Evolutionary conservation across 495 filamentous ascomycete genomes (phyloP), one percentile per base, ranked within the genome.

Genomic region (Terfezia claveryi): DNA sequence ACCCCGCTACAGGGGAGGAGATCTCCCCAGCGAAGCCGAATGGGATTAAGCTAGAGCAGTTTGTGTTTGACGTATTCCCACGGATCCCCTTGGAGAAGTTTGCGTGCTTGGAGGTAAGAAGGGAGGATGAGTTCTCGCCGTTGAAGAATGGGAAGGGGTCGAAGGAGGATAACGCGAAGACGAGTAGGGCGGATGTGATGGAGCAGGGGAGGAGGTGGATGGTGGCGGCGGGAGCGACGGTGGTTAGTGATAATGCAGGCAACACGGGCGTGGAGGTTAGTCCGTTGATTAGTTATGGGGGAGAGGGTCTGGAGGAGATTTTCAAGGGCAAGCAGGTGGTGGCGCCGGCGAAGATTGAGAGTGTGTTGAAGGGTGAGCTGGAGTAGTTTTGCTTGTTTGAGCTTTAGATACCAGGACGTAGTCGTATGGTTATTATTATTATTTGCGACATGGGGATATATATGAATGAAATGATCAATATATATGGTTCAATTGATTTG

Each of bases 1-100:
- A 95, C 63, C 71, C 76, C 4, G 75, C 82, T 63, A 82, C 72
- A 17, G 91, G 86, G 56, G 80, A 83, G 63, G 73, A 74, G 4
- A 73, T 92, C 66, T 93, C 94, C 74, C 89, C 91, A 0, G 76
- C 81, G 62, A 91, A 87, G 71, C 85, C 91, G 27, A 99, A 99
- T 65, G 91, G 91, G 52, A 85, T 99, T 74, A 99, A 99, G 72
- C 76, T 99, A 52, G 91, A 99, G 74, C 92, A 95, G 68, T 99
- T 96, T 60, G 87, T 99, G 53, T 99, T 99, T 69, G 91, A 99
- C 68, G 86, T 91, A 61, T 99, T 99, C 75, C 89, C 92, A 50
- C 73, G 85, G 75, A 75, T 91, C 12, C 74, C 84, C 36, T 73
- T 99, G 57, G 74, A 80, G 49, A 86, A 89, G 70, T 96, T 99